Conservation (phyloP, 148 eudicot species). For the Agrostemma githago region DNA sequence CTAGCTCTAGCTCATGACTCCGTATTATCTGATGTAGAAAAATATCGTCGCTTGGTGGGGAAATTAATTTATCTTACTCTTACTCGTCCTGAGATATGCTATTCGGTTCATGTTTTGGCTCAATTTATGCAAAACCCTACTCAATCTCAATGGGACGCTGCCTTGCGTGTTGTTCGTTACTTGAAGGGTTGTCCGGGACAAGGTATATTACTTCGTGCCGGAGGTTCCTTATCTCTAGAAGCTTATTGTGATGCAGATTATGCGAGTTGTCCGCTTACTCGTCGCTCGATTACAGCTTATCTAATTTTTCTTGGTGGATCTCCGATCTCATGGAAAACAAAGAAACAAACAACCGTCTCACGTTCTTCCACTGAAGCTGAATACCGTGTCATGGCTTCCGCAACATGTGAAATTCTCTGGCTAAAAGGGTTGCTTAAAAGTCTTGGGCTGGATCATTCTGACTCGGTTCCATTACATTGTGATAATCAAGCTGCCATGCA, state of each 20-base stretch:
- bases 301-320: neutral
- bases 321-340: too few species aligned
- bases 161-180: neutral
- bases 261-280: neutral
- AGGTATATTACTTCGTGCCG: neutral
- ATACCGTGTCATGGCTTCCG: slow-evolving; percentile 13
- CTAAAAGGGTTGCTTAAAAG: neutral
- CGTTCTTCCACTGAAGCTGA: slow-evolving; percentile 16
- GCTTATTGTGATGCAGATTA: slow-evolving; percentile 5
- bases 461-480: neutral
- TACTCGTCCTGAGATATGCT: neutral
- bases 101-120: neutral
- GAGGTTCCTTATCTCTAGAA: neutral
- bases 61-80: neutral
- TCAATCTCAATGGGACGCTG: neutral
- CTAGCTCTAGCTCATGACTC: neutral
- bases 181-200: neutral
- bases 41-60: slow-evolving; percentile 8
- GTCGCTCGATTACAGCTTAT: neutral
- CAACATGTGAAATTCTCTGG: neutral
- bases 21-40: neutral
- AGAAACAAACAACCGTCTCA: neutral
- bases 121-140: slow-evolving; percentile 13
- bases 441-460: neutral
- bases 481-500: neutral